A percentile compares a stretch with the other conserved stretches of the same genome.
These are phyloP conservation scores for Sequoia sempervirens DNA, from an alignment of 75 land plant species.

Conservation along the genomic window DNA sequence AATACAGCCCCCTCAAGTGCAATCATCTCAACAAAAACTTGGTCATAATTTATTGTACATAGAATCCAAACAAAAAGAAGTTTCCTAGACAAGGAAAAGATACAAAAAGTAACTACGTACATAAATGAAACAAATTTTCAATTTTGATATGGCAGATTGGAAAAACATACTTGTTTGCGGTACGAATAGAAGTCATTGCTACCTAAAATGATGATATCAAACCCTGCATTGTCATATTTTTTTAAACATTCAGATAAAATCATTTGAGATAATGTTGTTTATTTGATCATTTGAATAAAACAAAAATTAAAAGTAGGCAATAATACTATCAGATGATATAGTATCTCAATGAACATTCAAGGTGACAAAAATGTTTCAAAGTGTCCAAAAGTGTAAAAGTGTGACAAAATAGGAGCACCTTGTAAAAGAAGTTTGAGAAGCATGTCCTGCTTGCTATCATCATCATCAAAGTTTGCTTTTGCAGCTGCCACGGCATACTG, in stretches of 20 bases:
- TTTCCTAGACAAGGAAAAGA: not conserved
- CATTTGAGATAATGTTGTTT: not conserved
- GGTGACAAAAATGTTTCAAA: not conserved
- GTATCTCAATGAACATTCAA: not conserved
- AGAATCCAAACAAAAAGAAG: not conserved
- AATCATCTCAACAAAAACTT: too few relatives aligned
- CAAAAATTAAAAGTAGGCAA: not conserved
- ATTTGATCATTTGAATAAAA: not conserved
- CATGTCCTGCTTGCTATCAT: conserved; percentile 23
- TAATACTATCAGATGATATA: not conserved
- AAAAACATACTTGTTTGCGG: conserved; percentile 58
- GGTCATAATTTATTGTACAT: too few relatives aligned
- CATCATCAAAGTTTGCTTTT: conserved; percentile 27
- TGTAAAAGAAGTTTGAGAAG: conserved; percentile 57
- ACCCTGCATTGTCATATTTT: conserved; percentile 50
- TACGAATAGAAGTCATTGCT: conserved; percentile 89
- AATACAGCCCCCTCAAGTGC: too few relatives aligned
- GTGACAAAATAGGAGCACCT: conserved; percentile 36
- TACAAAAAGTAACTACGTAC: not conserved
- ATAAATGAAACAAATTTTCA: not conserved
- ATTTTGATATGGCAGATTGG: not conserved
- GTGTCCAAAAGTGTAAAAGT: not conserved
- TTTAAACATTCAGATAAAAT: not conserved
- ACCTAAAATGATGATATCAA: conserved; percentile 85
- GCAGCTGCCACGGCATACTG: conserved; percentile 77